These are phyloP conservation scores for Citrus hindsii DNA, from an alignment of 345 rosid species.

Conservation along the genomic window DNA sequence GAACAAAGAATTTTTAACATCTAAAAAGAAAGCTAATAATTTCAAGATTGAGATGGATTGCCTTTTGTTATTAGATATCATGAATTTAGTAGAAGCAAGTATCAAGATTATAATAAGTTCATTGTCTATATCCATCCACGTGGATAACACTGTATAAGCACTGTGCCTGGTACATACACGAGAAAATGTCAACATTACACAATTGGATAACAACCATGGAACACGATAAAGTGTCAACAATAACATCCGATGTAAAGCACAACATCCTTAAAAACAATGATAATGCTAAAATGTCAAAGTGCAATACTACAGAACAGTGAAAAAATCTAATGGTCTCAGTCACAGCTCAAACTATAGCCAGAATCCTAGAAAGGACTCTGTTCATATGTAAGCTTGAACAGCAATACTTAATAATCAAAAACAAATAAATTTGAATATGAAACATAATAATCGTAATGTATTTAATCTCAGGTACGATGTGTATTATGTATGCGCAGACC, in stretches of 20 bases:
- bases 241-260: neutral
- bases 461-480: neutral
- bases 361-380: neutral
- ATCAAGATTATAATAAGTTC: too few relatives aligned
- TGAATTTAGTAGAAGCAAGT: neutral
- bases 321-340: neutral
- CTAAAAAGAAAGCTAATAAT: too few relatives aligned
- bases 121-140: neutral
- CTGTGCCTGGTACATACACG: neutral
- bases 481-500: neutral
- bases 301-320: neutral
- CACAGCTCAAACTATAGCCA: neutral
- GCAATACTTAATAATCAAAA: neutral
- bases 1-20: too few relatives aligned
- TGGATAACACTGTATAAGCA: neutral
- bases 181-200: neutral
- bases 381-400: too few relatives aligned
- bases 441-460: neutral
- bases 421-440: neutral
- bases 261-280: too few relatives aligned
- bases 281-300: neutral
- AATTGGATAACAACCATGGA: neutral
- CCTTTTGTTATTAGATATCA: too few relatives aligned
- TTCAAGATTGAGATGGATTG: too few relatives aligned
- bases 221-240: slow-evolving; percentile 2